Conservation (phyloP, 2,329 filamentous ascomycete genomes). For the Aspergillus chevalieri region DNA sequence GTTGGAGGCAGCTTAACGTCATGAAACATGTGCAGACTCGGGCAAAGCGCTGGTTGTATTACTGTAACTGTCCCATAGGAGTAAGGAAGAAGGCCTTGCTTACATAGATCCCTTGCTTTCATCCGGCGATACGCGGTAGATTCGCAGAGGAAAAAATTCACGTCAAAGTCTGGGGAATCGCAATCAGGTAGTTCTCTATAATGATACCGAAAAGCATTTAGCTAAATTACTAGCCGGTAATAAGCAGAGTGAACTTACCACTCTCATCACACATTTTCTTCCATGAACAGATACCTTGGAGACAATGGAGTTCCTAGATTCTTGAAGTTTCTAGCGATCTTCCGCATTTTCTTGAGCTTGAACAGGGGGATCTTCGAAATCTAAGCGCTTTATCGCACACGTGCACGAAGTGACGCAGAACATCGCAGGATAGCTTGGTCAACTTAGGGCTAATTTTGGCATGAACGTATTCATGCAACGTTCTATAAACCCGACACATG, state of each 20-base stretch:
- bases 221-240: background rate
- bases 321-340: background rate
- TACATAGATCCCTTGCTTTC: constrained; percentile 13
- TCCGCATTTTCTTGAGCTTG: too few relatives aligned
- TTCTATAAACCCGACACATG: too few relatives aligned
- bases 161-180: constrained; percentile 8
- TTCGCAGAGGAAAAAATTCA: constrained; percentile 12
- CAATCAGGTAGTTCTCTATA: constrained; percentile 1
- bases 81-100: constrained; percentile 9
- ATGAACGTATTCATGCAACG: too few relatives aligned
- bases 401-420: too few relatives aligned
- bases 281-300: constrained; percentile 9
- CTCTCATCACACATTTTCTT: constrained; percentile 10
- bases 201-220: constrained; percentile 8
- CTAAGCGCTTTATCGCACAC: too few relatives aligned
- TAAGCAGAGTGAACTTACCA: constrained; percentile 5
- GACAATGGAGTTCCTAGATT: constrained; percentile 6
- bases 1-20: constrained; percentile 7
- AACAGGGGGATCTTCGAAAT: too few relatives aligned
- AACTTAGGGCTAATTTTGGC: too few relatives aligned
- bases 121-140: constrained; percentile 12
- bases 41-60: constrained; percentile 7
- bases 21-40: constrained; percentile 7
- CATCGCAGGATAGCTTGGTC: too few relatives aligned
- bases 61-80: constrained; percentile 13